These are phyloP conservation scores for Cicer pinnatifidum DNA, from an alignment of 306 rosid genomes.

Conservation along the genomic window DNA sequence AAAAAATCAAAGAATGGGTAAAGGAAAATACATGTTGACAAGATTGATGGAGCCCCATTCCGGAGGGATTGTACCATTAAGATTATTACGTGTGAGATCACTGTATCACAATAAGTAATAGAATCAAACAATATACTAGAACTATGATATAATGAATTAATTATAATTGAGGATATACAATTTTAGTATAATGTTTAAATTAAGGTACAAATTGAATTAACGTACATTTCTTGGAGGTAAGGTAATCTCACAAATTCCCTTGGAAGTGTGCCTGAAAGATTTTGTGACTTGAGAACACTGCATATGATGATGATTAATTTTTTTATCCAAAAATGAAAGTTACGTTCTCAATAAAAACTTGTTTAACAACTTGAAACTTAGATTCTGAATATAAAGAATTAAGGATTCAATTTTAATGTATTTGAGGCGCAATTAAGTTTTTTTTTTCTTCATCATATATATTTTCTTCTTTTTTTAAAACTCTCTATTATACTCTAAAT, in stretches of 20 bases:
- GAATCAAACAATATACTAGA: neutral
- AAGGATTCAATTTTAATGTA: no score
- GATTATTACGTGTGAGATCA: constrained; percentile 66
- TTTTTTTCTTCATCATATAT: no score
- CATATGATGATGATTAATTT: neutral
- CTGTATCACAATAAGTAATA: constrained; percentile 40
- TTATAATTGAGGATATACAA: neutral
- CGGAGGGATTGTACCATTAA: constrained; percentile 64
- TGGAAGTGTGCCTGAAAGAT: constrained; percentile 67
- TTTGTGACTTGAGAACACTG: constrained; percentile 58
- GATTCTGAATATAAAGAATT: no score
- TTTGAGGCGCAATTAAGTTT: no score
- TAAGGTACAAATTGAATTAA: constrained; percentile 47
- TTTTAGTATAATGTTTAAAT: neutral
- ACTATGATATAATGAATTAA: neutral
- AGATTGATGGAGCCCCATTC: constrained; percentile 62
- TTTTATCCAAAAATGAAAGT: neutral
- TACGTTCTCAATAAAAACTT: no score
- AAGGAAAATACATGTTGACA: constrained; percentile 52
- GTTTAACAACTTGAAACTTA: no score
- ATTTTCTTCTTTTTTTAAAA: no score
- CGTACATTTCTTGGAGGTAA: constrained; percentile 65
- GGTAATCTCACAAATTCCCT: constrained; percentile 50
- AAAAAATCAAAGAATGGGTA: neutral
- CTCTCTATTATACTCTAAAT: no score